Evolutionary conservation across 2,329 filamentous ascomycete genomes (phyloP).

Genomic region (Talaromyces sp.): DNA sequence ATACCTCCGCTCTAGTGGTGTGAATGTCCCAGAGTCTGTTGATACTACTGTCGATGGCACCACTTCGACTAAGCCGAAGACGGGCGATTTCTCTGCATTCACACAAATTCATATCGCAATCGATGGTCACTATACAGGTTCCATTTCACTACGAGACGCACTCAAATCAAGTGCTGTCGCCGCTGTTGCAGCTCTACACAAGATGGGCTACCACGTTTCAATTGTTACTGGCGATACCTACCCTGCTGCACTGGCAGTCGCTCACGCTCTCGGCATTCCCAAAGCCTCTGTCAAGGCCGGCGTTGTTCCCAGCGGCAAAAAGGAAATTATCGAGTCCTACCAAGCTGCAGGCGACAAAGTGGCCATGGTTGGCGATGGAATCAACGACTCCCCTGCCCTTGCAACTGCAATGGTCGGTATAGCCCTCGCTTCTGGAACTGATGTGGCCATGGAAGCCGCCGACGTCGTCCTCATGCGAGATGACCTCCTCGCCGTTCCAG

Average conservation of each 20-base stretch:
- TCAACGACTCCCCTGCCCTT: constrained; percentile 95
- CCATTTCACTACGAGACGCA: constrained; percentile 80
- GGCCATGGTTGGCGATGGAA: constrained; percentile 96
- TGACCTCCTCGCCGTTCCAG: constrained; percentile 89
- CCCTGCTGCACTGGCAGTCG: constrained; percentile 79
- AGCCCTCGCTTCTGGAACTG: constrained; percentile 85
- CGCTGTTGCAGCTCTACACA: constrained; percentile 74
- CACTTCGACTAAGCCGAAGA: constrained; percentile 32
- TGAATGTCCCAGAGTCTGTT: constrained; percentile 48
- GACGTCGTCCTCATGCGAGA: constrained; percentile 94
- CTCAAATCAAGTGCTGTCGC: constrained; percentile 85
- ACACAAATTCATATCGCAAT: constrained; percentile 92
- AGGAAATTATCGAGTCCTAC: constrained; percentile 73
- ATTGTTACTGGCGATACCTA: constrained; percentile 93
- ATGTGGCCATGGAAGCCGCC: constrained; percentile 96
- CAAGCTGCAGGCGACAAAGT: constrained; percentile 73
- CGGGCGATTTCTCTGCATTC: constrained; percentile 59
- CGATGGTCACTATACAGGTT: constrained; percentile 74
- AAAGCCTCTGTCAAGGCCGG: constrained; percentile 74
- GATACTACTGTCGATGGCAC: constrained; percentile 29
- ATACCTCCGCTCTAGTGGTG: constrained; percentile 68
- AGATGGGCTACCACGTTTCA: constrained; percentile 80
- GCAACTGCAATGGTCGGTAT: constrained; percentile 92
- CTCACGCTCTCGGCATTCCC: constrained; percentile 75
- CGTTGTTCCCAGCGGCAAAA: constrained; percentile 89